These are phyloP conservation scores for Skeletonema tropicum DNA, from an alignment of 108 stramenopile species.

Conservation along the genomic window DNA sequence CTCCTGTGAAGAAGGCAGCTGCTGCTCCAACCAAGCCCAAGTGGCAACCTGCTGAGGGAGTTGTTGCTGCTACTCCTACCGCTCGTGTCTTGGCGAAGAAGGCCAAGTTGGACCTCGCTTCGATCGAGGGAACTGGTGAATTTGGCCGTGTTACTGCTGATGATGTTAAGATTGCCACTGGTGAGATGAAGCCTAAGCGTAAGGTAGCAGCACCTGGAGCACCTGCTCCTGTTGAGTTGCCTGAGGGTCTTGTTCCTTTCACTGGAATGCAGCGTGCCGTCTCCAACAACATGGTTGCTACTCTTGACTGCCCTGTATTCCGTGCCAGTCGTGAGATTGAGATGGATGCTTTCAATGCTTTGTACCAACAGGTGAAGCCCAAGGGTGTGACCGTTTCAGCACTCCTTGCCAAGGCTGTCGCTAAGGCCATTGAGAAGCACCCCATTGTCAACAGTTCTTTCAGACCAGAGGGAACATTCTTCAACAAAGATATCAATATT, in stretches of 20 bases:
- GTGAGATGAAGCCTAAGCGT: conserved; percentile 85
- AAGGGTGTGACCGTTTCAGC: conserved; percentile 95
- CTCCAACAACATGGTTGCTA: conserved; percentile 97
- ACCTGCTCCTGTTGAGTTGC: conserved; percentile 66
- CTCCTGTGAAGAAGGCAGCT: conserved; percentile 60
- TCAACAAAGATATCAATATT: conserved; percentile 97
- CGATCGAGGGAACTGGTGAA: conserved; percentile 88
- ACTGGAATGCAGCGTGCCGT: conserved; percentile 98
- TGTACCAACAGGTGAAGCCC: conserved; percentile 92
- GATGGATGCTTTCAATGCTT: conserved; percentile 92
- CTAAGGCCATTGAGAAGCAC: conserved; percentile 91
- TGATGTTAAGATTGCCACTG: conserved; percentile 90
- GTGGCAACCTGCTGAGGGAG: conserved; percentile 88
- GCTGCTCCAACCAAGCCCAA: conserved; percentile 66
- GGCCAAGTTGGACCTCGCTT: conserved; percentile 85
- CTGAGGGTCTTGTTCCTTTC: conserved; percentile 91
- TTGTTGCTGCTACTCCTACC: conserved; percentile 85
- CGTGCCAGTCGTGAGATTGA: conserved; percentile 90
- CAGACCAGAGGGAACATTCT: conserved; percentile 79
- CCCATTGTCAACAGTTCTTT: conserved; percentile 95
- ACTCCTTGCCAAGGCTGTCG: conserved; percentile 95
- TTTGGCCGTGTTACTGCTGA: conserved; percentile 94
- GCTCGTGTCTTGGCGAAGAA: conserved; percentile 85
- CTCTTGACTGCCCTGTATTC: conserved; percentile 91
- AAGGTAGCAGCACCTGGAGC: conserved; percentile 56